Base-by-base conservation (phyloP, 768 basidiomycete genomes). In the Cyclocybe cylindracea region DNA sequence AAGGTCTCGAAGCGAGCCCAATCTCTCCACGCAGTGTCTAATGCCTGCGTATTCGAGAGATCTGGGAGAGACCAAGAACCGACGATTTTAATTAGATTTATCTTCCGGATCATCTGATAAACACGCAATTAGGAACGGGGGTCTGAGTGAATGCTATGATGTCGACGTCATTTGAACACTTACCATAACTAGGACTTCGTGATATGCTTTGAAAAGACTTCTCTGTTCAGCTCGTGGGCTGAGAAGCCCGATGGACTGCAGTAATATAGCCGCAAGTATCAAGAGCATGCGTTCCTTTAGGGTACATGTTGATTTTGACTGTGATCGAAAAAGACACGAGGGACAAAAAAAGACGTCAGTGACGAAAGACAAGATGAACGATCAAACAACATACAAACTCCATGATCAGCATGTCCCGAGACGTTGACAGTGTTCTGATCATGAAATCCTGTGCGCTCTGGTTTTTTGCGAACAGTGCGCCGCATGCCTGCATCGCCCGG, bases 131-230 rank as follows among this genome's bases (percentile, higher is more conserved):
- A 57, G 45, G 45, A 44, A 51, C 47, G 36, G 41, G 16, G 36
- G 50, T 55, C 50, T 59, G 46, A 56, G 54, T 53, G 56, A 46
- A 39, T 58, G 44, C 55, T 56, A 44, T 61, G 60, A 34, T 44
- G 48, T 56, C 48, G 52, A 46, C 53, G 48, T 43, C 39, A 54
- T 44, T 38, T 40, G 31, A 45, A 18, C 11, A 71, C 74, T 60
- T 61, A 84, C 85, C 74, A 77, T 76, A 42, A 84, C 78, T 19
- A 87, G 76, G 75, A 82, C 80, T 35, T 76, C 76, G 66, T 80
- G 86, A 61, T 80, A 85, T n/a, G 77, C 66, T 51, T 67, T 81
- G 40, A 78, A 79, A 46, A 70, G 70, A 29, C 70, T 72, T 51
- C 79, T 71, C 57, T 79, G 76, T 38, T 78, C 76, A 44, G 68